Evolutionary conservation across 2,329 filamentous ascomycete genomes (phyloP).

Genomic region (Colletotrichum scovillei): DNA sequence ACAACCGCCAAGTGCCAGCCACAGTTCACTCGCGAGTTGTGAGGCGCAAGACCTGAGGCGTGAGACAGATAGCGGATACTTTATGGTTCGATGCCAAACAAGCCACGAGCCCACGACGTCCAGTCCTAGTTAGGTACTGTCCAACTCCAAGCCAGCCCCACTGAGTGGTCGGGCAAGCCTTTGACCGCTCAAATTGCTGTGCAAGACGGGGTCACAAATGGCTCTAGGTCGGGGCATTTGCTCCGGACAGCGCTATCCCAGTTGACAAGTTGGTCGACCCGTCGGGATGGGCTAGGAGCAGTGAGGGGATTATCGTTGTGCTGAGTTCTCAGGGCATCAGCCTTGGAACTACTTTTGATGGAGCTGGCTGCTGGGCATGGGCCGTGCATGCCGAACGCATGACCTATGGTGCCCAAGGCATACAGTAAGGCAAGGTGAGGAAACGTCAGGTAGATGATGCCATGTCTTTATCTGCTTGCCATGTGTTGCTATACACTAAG

Average conservation of each 20-base stretch:
- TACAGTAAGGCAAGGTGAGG: neutral
- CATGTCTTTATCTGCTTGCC: neutral
- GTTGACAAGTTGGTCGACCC: neutral
- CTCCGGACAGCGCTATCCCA: slow-evolving; percentile 18
- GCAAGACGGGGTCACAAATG: neutral
- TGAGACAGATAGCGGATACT: neutral
- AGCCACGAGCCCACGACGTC: neutral
- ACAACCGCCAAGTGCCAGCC: neutral
- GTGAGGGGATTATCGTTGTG: slow-evolving; percentile 21
- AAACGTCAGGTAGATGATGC: neutral
- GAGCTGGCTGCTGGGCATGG: slow-evolving; percentile 10
- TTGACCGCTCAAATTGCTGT: neutral
- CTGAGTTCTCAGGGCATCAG: neutral
- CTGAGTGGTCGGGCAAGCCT: neutral
- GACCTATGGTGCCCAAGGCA: neutral
- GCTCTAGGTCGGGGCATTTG: slow-evolving; percentile 25
- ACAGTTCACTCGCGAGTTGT: neutral
- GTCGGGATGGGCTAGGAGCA: neutral
- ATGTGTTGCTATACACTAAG: neutral
- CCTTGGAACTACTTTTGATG: slow-evolving; percentile 15
- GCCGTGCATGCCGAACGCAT: slow-evolving; percentile 11
- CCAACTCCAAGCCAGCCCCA: neutral
- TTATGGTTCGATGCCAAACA: neutral
- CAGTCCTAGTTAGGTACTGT: no score
- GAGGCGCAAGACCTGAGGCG: neutral